Evolutionary conservation across 768 basidiomycete species (phyloP).

Genomic region (Dacryopinax primogenitus): DNA sequence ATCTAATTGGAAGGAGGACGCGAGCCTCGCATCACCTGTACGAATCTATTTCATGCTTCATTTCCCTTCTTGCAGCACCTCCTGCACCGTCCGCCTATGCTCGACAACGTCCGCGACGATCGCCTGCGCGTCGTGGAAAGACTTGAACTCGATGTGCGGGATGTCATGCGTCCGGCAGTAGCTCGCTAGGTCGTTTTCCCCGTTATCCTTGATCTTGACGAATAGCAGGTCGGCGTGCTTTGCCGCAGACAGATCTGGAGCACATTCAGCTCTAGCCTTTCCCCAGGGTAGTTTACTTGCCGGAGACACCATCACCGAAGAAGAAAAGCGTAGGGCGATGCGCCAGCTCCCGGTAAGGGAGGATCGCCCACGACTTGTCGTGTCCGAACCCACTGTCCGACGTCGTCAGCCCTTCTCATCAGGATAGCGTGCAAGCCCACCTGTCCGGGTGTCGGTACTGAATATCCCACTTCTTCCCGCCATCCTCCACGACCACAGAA

Average conservation of each 20-base stretch:
- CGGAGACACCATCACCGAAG: constrained; percentile 95
- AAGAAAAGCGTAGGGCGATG: constrained; percentile 78
- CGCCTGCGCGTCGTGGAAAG: constrained; percentile 51
- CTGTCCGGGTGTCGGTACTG: constrained; percentile 80
- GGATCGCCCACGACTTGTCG: constrained; percentile 89
- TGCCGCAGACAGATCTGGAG: constrained; percentile 79
- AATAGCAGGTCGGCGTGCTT: constrained; percentile 88
- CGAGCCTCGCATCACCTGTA: background rate
- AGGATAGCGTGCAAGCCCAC: constrained; percentile 30
- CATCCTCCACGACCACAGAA: constrained; percentile 52
- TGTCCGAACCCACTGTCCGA: constrained; percentile 66
- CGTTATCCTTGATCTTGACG: constrained; percentile 51
- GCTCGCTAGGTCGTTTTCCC: constrained; percentile 72
- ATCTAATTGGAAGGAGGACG: background rate
- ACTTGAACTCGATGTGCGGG: constrained; percentile 60
- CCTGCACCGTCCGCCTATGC: constrained; percentile 47
- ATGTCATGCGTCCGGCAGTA: constrained; percentile 75
- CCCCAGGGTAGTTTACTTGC: constrained; percentile 33
- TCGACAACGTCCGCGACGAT: constrained; percentile 57
- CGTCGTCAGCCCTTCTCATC: background rate
- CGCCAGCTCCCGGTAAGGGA: constrained; percentile 66
- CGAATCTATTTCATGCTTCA: constrained; percentile 12
- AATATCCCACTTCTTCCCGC: constrained; percentile 61
- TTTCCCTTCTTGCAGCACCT: constrained; percentile 31
- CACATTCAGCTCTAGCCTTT: background rate